Evolutionary conservation across 768 basidiomycete species (phyloP), one percentile per base, ranked within the genome.

Genomic region (Lactifluus piperatus): DNA sequence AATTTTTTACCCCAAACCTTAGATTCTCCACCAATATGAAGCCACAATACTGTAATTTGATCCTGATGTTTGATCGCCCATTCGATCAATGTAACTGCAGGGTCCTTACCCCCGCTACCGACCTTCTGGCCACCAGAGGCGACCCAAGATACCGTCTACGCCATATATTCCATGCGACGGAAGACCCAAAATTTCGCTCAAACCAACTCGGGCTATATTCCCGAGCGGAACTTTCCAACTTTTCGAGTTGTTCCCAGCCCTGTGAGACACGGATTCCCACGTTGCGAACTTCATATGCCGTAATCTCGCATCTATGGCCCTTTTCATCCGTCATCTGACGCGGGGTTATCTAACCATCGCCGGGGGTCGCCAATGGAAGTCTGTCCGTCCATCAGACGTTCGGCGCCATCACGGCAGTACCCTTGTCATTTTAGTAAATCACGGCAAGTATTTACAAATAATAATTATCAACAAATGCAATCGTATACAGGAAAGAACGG

Each of bases 361-460:
- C 50, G 54, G 49, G 27, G 27, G 50, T 56, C 30, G 36, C 29
- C 36, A 51, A 43, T 54, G 26, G 30, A 22, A 16, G 29, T 10
- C 13, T 34, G 26, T 36, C 52, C 54, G 39, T 44, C 43, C 54
- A 55, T 60, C 58, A 60, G 58, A 56, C 26, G 22, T 44, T 59
- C 13, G 14, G 22, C 48, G 26, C 36, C 54, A 56, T 55, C 32
- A 50, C 32, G 47, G 41, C 36, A 51, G 44, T 45, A n/a, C 54
- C 34, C 44, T 27, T 34, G 44, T 60, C 34, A 58, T 53, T 58
- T 45, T 44, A 20, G 39, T 60, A 45, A n/a, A 41, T 14, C 49
- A 51, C 29, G 36, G 49, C 59, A 60, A 63, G 51, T 63, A 63
- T 63, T 56, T 63, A 63, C 62, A 63, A 63, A 63, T 61, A 63